A percentile compares a stretch with the other conserved stretches of the same genome.
Evolutionary conservation across 2,329 filamentous ascomycete species (phyloP).

Genomic region (Fusarium sp.): DNA sequence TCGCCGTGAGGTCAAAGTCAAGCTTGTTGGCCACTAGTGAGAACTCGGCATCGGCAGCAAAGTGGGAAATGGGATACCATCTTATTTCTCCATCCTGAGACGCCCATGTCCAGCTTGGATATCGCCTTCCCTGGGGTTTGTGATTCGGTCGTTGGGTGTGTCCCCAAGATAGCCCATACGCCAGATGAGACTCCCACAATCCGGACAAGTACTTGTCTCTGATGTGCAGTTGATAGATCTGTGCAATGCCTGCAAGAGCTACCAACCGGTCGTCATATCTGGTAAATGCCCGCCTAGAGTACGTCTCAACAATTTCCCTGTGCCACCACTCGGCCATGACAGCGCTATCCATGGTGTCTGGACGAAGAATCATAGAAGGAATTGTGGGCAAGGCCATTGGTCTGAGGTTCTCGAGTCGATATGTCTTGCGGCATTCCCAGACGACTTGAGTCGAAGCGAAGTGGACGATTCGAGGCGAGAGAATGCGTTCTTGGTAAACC

Average conservation of each 20-base stretch:
- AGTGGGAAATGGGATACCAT: background rate
- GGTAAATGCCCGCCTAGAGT: background rate
- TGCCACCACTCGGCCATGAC: background rate
- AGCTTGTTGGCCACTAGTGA: background rate
- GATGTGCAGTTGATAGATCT: background rate
- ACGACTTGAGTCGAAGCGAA: background rate
- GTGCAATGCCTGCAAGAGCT: background rate
- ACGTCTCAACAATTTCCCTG: background rate
- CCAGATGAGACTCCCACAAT: background rate
- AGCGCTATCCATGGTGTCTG: background rate
- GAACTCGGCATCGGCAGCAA: background rate
- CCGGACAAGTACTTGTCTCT: background rate
- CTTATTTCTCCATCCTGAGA: background rate
- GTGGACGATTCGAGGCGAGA: background rate
- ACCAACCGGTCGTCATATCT: background rate
- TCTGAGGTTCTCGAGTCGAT: background rate
- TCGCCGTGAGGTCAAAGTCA: background rate
- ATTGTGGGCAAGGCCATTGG: background rate
- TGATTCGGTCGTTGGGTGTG: background rate
- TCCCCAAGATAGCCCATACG: background rate
- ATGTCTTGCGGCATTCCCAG: background rate
- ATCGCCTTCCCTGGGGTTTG: background rate
- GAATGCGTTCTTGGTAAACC: background rate
- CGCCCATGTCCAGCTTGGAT: background rate
- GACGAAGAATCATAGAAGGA: background rate